phyloP scores from a whole-genome alignment of 495 filamentous ascomycete genomes.

The Hypomontagnella submonticulosa region DNA sequence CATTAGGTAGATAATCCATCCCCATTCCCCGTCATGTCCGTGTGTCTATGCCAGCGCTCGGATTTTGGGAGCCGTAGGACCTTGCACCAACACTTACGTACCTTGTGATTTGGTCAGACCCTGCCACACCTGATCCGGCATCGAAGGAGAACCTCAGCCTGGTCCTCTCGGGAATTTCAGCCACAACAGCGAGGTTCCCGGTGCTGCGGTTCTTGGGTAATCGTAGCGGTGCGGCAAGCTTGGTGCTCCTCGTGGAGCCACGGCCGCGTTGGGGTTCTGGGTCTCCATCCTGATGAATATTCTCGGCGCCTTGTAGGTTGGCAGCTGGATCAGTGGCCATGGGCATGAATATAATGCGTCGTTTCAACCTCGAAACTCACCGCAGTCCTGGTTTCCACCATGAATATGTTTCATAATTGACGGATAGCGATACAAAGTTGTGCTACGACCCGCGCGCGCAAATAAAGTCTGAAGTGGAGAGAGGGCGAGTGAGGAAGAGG shows the following conservation, averaged over 20 bases:
- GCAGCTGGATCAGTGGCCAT: constrained; percentile 43
- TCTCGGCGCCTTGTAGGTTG: constrained; percentile 55
- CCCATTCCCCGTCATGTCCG: constrained; percentile 17
- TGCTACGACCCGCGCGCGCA: constrained; percentile 39
- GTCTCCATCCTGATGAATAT: constrained; percentile 52
- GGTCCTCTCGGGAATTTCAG: constrained; percentile 53
- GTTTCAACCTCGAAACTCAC: constrained; percentile 51
- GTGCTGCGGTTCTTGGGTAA: constrained; percentile 74
- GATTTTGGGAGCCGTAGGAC: constrained; percentile 32
- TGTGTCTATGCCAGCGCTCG: constrained; percentile 17
- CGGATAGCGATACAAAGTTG: constrained; percentile 33
- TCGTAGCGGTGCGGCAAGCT: constrained; percentile 53
- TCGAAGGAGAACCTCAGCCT: constrained; percentile 68
- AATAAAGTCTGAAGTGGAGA: constrained; percentile 13
- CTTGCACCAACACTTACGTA: constrained; percentile 54
- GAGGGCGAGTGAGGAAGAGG: constrained; percentile 19
- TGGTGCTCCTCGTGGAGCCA: constrained; percentile 41
- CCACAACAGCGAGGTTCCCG: constrained; percentile 65
- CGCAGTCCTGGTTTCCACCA: constrained; percentile 59
- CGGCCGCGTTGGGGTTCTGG: constrained; percentile 47
- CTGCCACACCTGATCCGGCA: constrained; percentile 57
- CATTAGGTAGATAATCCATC: constrained; percentile 22
- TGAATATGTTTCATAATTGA: constrained; percentile 63
- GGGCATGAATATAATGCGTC: constrained; percentile 32
- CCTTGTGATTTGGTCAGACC: constrained; percentile 66